Conservation (phyloP, 768 basidiomycete genomes). For the Russula abietina region DNA sequence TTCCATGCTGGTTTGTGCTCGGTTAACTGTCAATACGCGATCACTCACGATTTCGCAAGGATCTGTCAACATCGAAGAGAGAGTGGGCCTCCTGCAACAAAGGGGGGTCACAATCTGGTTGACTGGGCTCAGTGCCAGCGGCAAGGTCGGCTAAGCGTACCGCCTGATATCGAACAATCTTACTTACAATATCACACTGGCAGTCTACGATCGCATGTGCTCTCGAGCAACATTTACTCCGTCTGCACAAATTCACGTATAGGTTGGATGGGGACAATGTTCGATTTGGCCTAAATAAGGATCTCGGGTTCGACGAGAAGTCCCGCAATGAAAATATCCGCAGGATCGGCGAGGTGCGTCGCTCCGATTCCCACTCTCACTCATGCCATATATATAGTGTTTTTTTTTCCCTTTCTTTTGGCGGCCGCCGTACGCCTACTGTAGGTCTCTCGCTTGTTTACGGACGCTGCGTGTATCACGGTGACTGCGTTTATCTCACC, state of each 20-base stretch:
- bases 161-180: background rate
- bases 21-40: background rate
- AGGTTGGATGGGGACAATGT: conserved; percentile 95
- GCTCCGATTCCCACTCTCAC: background rate
- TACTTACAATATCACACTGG: conserved; percentile 13
- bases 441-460: conserved; percentile 91
- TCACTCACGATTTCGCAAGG: conserved; percentile 9
- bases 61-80: conserved; percentile 18
- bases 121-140: conserved; percentile 91
- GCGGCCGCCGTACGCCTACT: conserved; percentile 2
- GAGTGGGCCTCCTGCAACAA: conserved; percentile 9
- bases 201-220: conserved; percentile 97
- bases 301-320: conserved; percentile 88
- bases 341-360: conserved; percentile 83
- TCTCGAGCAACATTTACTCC: conserved; percentile 90
- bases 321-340: conserved; percentile 95
- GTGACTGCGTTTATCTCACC: conserved; percentile 99
- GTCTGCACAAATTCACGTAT: conserved; percentile 79
- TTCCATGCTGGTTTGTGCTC: conserved; percentile 16
- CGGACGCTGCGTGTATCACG: conserved; percentile 77
- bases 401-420: background rate
- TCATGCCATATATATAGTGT: background rate
- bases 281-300: conserved; percentile 93
- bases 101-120: conserved; percentile 51
- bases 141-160: conserved; percentile 55